Percentiles rank a stretch among this genome's conserved stretches.
Evolutionary conservation across 2,329 filamentous ascomycete genomes (phyloP).

Genomic region (Colletotrichum theobromicola): DNA sequence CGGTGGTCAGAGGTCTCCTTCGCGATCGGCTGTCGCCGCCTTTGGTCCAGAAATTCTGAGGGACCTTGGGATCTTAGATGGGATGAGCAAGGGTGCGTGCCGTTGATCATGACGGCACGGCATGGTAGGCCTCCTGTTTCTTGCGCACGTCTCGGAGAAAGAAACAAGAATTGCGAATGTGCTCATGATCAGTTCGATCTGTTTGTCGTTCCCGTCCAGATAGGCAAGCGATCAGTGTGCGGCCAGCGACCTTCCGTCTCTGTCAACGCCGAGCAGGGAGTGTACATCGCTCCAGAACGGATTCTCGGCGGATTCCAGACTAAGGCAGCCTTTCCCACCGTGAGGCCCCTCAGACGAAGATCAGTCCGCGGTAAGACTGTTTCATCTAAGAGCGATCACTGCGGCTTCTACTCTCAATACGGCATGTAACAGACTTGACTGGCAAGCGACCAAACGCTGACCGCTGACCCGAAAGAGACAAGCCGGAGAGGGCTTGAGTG

Average conservation of each 20-base stretch:
- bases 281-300: neutral
- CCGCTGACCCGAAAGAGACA: constrained; percentile 10
- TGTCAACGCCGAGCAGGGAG: constrained; percentile 9
- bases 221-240: neutral
- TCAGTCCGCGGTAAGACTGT: constrained; percentile 22
- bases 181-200: neutral
- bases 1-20: neutral
- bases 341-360: constrained; percentile 14
- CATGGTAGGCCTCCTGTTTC: neutral
- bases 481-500: constrained; percentile 13
- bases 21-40: neutral
- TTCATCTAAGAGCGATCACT: constrained; percentile 18
- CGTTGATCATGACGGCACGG: neutral
- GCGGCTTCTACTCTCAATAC: constrained; percentile 16
- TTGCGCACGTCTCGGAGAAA: neutral
- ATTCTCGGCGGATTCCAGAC: constrained; percentile 4
- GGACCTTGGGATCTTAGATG: neutral
- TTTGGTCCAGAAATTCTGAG: neutral
- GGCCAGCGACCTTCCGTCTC: constrained; percentile 13
- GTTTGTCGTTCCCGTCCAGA: neutral
- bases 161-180: neutral
- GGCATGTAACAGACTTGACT: constrained; percentile 11
- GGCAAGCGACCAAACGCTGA: constrained; percentile 4
- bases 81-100: neutral
- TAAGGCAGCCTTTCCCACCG: neutral